These are phyloP conservation scores for Yarrowia sp. DNA, from an alignment of 805 yeast genomes.

Conservation along the genomic window DNA sequence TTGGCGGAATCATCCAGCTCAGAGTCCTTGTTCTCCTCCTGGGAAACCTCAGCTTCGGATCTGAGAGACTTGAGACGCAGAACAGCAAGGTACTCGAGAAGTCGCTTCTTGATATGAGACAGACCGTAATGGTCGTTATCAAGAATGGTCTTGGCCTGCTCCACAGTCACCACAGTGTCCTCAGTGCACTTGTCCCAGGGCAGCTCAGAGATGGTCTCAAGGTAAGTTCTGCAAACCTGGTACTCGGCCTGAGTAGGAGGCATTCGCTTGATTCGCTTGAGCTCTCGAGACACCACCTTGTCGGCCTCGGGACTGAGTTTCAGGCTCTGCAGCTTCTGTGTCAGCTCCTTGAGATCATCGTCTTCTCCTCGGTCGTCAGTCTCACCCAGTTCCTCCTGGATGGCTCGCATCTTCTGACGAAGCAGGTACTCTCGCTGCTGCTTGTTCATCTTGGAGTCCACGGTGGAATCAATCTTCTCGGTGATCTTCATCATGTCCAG, in stretches of 20 bases:
- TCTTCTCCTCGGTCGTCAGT: slow-evolving; percentile 37
- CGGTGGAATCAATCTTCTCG: slow-evolving; percentile 24
- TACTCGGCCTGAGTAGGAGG: slow-evolving; percentile 45
- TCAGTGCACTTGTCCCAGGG: slow-evolving; percentile 41
- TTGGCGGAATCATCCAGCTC: neutral
- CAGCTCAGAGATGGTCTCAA: slow-evolving; percentile 43
- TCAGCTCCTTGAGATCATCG: slow-evolving; percentile 39
- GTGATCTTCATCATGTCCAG: slow-evolving; percentile 27
- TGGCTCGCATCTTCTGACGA: slow-evolving; percentile 33
- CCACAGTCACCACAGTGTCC: slow-evolving; percentile 44
- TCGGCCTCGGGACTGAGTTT: slow-evolving; percentile 40
- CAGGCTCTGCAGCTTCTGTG: slow-evolving; percentile 34
- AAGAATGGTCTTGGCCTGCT: slow-evolving; percentile 52
- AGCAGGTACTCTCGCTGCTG: slow-evolving; percentile 37
- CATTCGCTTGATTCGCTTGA: slow-evolving; percentile 42
- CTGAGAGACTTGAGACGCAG: slow-evolving; percentile 50
- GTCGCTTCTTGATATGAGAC: slow-evolving; percentile 66
- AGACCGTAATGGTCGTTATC: slow-evolving; percentile 81
- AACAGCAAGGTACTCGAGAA: slow-evolving; percentile 77
- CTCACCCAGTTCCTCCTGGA: slow-evolving; percentile 34
- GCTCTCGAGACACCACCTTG: slow-evolving; percentile 41
- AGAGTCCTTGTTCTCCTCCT: slow-evolving; percentile 28
- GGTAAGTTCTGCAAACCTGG: slow-evolving; percentile 43
- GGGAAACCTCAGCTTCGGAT: slow-evolving; percentile 15
- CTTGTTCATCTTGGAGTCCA: slow-evolving; percentile 29